A percentile compares a stretch with the other conserved stretches of the same genome.
These are phyloP conservation scores for Cladobotryum mycophilum DNA, from an alignment of 2,329 filamentous ascomycete genomes.

Conservation along the genomic window DNA sequence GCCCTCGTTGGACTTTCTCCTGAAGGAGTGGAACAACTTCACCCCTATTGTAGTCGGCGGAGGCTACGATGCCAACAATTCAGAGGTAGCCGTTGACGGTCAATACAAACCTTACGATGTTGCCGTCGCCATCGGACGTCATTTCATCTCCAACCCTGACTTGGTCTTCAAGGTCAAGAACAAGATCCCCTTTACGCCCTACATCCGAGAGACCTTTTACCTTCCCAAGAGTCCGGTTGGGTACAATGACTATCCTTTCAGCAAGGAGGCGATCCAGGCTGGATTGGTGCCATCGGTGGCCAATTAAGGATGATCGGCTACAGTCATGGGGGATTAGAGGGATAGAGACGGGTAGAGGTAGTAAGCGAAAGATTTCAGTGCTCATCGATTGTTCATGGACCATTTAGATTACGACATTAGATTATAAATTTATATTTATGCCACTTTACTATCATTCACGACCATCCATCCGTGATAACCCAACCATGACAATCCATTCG, in stretches of 20 bases:
- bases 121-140: conserved; percentile 20
- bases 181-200: conserved; percentile 18
- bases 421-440: too few relatives aligned
- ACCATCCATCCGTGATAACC: too few relatives aligned
- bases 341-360: too few relatives aligned
- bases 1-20: conserved; percentile 1
- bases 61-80: conserved; percentile 18
- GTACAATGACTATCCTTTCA: conserved; percentile 12
- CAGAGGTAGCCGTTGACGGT: conserved; percentile 14
- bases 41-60: conserved; percentile 24
- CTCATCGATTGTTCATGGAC: too few relatives aligned
- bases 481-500: too few relatives aligned
- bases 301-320: too few relatives aligned
- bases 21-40: neutral
- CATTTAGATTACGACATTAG: too few relatives aligned
- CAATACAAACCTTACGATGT: conserved; percentile 17
- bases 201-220: conserved; percentile 23
- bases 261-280: neutral
- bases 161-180: conserved; percentile 22
- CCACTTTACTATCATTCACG: too few relatives aligned
- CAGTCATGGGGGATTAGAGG: too few relatives aligned
- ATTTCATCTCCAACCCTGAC: conserved; percentile 25
- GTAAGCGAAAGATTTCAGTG: too few relatives aligned
- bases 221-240: conserved; percentile 15
- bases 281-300: too few relatives aligned